phyloP scores from a whole-genome alignment of 2,329 filamentous ascomycete genomes.

The Aureobasidium sp. region DNA sequence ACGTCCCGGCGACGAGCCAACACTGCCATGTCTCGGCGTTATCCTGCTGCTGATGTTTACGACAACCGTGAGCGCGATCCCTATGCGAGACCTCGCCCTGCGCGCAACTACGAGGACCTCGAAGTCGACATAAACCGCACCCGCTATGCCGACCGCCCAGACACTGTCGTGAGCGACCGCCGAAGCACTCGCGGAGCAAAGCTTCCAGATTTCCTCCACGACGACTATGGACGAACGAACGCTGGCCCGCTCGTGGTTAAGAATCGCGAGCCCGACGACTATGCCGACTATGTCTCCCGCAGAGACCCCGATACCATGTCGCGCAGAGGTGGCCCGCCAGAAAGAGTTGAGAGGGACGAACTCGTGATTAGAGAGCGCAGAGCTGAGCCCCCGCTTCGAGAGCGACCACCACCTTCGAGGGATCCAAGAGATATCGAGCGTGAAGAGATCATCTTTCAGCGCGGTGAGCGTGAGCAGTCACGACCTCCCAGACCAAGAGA shows the following conservation, averaged over 20 bases:
- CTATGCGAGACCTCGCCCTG: slow-evolving; percentile 29
- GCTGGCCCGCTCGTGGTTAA: slow-evolving; percentile 39
- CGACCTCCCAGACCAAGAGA: slow-evolving; percentile 20
- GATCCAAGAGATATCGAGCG: slow-evolving; percentile 16
- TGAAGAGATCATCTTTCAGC: slow-evolving; percentile 19
- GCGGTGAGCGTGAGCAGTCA: slow-evolving; percentile 21
- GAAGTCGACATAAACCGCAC: slow-evolving; percentile 37
- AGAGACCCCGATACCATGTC: slow-evolving; percentile 8
- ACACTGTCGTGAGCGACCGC: slow-evolving; percentile 24
- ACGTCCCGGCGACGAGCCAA: slow-evolving; percentile 4
- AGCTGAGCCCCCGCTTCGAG: slow-evolving; percentile 17
- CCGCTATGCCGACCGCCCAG: slow-evolving; percentile 20
- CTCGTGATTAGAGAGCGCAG: slow-evolving; percentile 29
- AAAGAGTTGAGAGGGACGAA: slow-evolving; percentile 34
- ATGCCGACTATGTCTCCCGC: slow-evolving; percentile 15
- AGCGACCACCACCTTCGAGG: slow-evolving; percentile 16
- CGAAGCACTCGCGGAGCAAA: slow-evolving; percentile 32
- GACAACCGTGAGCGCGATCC: slow-evolving; percentile 37
- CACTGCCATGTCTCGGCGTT: slow-evolving; percentile 13
- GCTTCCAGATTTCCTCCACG: slow-evolving; percentile 41
- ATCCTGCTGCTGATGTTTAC: slow-evolving; percentile 31
- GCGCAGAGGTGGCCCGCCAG: slow-evolving; percentile 13
- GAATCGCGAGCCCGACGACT: slow-evolving; percentile 33
- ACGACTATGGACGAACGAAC: slow-evolving; percentile 39
- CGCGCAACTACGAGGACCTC: slow-evolving; percentile 40